These are phyloP conservation scores for Arthrobotrys sphaeroides DNA, from an alignment of 2,329 filamentous ascomycete genomes.

Conservation along the genomic window DNA sequence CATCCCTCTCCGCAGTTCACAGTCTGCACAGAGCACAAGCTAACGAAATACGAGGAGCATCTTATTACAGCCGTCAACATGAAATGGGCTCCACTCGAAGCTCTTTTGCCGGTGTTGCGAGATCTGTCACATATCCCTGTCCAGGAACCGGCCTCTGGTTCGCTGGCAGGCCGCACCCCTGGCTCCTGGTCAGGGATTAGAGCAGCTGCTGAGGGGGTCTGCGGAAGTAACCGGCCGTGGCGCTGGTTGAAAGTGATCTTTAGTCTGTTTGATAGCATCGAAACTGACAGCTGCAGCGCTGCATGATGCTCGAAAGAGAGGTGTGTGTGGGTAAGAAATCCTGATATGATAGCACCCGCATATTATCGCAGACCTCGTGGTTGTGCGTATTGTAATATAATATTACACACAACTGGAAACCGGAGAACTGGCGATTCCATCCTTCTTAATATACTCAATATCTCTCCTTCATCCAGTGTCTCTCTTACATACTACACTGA, in stretches of 20 bases:
- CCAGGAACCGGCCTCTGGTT: slow-evolving; percentile 52
- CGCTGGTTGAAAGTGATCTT: slow-evolving; percentile 28
- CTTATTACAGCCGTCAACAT: slow-evolving; percentile 48
- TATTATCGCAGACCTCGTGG: slow-evolving; percentile 27
- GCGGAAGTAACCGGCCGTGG: slow-evolving; percentile 53
- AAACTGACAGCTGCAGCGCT: slow-evolving; percentile 29
- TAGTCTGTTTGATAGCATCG: slow-evolving; percentile 47
- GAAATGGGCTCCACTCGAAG: slow-evolving; percentile 36
- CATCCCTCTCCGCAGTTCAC: slow-evolving; percentile 46
- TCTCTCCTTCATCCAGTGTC: slow-evolving; percentile 11
- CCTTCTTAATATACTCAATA: slow-evolving; percentile 52
- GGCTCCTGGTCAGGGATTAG: slow-evolving; percentile 20
- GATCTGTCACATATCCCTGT: slow-evolving; percentile 54
- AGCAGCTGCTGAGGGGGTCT: slow-evolving; percentile 8
- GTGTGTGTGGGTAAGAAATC: slow-evolving; percentile 41
- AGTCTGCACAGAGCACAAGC: slow-evolving; percentile 1
- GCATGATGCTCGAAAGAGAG: slow-evolving; percentile 4
- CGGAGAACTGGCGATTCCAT: slow-evolving; percentile 31
- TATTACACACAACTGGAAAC: slow-evolving; percentile 10
- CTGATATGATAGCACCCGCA: slow-evolving; percentile 16
- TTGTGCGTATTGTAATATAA: slow-evolving; percentile 24
- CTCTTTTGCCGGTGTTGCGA: slow-evolving; percentile 54
- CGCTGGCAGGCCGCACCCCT: slow-evolving; percentile 21
- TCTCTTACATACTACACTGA: background rate
- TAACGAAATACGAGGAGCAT: slow-evolving; percentile 51